Conservation (phyloP, 768 basidiomycete species). For the Suillus occidentalis region DNA sequence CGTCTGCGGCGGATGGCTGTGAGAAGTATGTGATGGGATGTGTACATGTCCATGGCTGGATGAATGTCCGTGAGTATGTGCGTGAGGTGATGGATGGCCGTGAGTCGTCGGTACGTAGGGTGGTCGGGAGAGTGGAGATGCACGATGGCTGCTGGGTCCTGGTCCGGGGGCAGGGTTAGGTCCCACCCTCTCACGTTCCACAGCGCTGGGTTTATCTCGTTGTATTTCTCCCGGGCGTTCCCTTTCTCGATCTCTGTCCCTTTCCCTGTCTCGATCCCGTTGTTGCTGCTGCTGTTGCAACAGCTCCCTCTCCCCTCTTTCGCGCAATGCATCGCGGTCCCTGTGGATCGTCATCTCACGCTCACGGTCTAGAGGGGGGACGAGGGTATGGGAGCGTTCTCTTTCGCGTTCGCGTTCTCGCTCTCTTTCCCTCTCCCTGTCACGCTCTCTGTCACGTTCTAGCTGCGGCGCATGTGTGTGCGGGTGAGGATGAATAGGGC, state of each 20-base stretch:
- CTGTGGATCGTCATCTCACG: conserved; percentile 25
- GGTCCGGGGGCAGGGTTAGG: not conserved
- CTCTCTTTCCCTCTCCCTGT: conserved; percentile 29
- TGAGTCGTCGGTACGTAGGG: conserved; percentile 23
- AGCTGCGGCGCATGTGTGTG: conserved; percentile 19
- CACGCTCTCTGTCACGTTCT: conserved; percentile 11
- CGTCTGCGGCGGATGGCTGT: conserved; percentile 9
- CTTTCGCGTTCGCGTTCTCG: conserved; percentile 30
- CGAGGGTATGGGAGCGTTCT: conserved; percentile 19
- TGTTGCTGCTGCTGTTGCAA: not conserved
- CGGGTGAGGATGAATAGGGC: conserved; percentile 22
- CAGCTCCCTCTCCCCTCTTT: conserved; percentile 23
- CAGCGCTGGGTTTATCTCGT: not conserved
- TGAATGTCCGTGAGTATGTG: conserved; percentile 26
- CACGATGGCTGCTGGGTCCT: conserved; percentile 5
- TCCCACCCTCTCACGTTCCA: not conserved
- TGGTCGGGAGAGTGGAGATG: conserved; percentile 23
- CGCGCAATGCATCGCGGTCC: conserved; percentile 20
- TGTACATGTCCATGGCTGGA: not conserved
- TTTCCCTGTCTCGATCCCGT: conserved; percentile 1
- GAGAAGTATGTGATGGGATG: not conserved
- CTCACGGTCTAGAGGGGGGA: conserved; percentile 26
- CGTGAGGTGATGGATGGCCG: conserved; percentile 20
- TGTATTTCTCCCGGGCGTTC: conserved; percentile 7
- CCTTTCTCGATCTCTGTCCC: conserved; percentile 9